These are phyloP conservation scores for Penicillium sp. DNA, from an alignment of 2,329 filamentous ascomycete species.

Conservation along the genomic window DNA sequence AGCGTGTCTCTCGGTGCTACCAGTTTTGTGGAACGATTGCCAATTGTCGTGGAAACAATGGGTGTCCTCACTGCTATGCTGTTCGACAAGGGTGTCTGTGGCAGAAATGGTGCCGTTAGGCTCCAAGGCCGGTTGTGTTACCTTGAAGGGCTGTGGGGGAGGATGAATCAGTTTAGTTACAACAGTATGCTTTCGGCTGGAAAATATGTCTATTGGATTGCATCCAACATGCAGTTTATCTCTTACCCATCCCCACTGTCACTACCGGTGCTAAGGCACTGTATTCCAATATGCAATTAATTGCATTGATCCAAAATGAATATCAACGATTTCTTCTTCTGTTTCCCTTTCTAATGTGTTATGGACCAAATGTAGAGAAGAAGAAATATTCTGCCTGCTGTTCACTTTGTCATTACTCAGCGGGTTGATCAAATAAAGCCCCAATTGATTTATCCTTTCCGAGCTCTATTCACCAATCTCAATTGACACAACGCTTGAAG, in stretches of 20 bases:
- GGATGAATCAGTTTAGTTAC: neutral
- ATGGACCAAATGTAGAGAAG: too few species aligned
- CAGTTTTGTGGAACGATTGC: slow-evolving; percentile 6
- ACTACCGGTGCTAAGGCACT: too few species aligned
- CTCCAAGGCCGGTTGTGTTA: neutral
- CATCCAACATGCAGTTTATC: neutral
- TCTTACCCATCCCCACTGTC: too few species aligned
- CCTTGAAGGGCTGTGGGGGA: neutral
- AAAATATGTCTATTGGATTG: neutral
- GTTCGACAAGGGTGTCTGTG: slow-evolving; percentile 6
- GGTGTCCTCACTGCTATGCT: slow-evolving; percentile 7
- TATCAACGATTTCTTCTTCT: neutral
- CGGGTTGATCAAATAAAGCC: neutral
- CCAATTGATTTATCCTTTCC: too few species aligned
- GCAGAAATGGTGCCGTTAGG: slow-evolving; percentile 8
- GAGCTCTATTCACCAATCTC: too few species aligned
- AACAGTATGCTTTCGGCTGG: neutral
- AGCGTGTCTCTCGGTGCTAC: slow-evolving; percentile 2
- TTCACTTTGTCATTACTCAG: neutral
- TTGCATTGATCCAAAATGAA: neutral
- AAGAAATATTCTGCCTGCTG: neutral
- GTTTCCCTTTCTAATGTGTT: neutral
- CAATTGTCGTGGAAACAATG: slow-evolving; percentile 5
- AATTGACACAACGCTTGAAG: too few species aligned
- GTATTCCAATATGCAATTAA: too few species aligned